Percentiles rank a stretch among this genome's conserved stretches.
Conservation (phyloP, 768 basidiomycete species). For the Lactifluus hygrophoroides region DNA sequence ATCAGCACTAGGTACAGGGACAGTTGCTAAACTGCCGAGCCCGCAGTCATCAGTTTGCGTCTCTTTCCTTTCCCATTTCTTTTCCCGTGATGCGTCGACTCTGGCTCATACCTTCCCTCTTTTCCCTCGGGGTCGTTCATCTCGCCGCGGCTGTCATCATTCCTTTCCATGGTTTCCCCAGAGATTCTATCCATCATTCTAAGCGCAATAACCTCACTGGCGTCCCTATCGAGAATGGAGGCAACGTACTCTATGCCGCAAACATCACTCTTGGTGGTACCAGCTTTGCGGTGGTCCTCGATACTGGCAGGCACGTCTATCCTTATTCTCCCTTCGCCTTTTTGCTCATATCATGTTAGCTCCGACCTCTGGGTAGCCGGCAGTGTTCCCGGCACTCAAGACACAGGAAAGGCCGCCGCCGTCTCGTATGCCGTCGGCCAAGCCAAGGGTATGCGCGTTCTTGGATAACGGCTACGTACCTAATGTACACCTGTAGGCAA, state of each 20-base stretch:
- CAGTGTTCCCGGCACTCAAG: constrained; percentile 39
- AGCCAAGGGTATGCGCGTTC: constrained; percentile 41
- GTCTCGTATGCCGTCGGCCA: constrained; percentile 63
- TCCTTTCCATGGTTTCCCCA: not conserved
- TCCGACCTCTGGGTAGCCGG: constrained; percentile 69
- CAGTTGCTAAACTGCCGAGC: too few relatives aligned
- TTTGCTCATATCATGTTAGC: constrained; percentile 29
- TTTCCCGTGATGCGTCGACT: constrained; percentile 18
- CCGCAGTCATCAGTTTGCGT: too few relatives aligned
- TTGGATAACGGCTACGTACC: not conserved
- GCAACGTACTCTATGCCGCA: constrained; percentile 64
- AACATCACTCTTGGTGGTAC: constrained; percentile 62
- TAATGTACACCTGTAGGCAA: constrained; percentile 34
- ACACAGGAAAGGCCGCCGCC: constrained; percentile 47
- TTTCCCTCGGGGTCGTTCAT: constrained; percentile 1
- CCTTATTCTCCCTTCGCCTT: not conserved
- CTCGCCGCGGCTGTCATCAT: constrained; percentile 8
- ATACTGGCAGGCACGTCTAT: constrained; percentile 60
- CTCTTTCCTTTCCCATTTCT: too few relatives aligned
- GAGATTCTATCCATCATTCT: not conserved
- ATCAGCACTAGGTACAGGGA: too few relatives aligned
- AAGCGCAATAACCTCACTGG: constrained; percentile 14
- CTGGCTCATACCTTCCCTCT: not conserved
- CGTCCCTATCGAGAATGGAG: constrained; percentile 50
- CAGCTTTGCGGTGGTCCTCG: constrained; percentile 52